Conservation (phyloP, 108 stramenopile genomes). For the Craspedostauros australis region DNA sequence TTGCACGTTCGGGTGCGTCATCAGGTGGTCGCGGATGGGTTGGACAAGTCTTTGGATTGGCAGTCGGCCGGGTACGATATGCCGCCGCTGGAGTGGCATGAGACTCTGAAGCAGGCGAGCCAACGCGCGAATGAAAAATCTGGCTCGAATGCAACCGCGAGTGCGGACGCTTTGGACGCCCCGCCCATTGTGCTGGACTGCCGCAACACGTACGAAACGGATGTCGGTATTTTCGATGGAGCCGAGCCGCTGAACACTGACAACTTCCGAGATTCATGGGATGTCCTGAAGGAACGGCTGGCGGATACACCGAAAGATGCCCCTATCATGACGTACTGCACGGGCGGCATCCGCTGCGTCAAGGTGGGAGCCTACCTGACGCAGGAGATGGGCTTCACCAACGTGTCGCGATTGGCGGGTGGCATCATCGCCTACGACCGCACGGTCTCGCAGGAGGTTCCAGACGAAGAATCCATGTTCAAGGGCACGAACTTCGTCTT, state of each 20-base stretch:
- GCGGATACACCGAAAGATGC: constrained; percentile 78
- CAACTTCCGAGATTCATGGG: constrained; percentile 90
- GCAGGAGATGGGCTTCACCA: constrained; percentile 91
- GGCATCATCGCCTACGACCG: constrained; percentile 93
- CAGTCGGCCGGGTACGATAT: constrained; percentile 83
- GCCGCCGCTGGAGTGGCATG: constrained; percentile 93
- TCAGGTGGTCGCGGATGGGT: constrained; percentile 96
- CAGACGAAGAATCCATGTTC: constrained; percentile 76
- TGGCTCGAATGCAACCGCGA: too few species aligned
- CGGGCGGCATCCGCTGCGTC: constrained; percentile 78
- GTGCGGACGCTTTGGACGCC: too few species aligned
- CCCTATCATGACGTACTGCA: constrained; percentile 93
- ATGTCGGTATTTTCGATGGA: constrained; percentile 86
- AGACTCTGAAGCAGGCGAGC: constrained; percentile 61
- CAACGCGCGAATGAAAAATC: background rate
- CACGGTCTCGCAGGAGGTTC: constrained; percentile 50
- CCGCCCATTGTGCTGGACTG: constrained; percentile 73
- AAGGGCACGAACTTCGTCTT: constrained; percentile 97
- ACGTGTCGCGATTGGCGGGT: constrained; percentile 88
- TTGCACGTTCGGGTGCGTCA: constrained; percentile 84
- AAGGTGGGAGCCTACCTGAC: constrained; percentile 91
- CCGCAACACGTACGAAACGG: constrained; percentile 88
- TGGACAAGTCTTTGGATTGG: constrained; percentile 82
- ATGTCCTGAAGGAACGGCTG: constrained; percentile 68
- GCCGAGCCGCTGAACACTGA: constrained; percentile 86